Evolutionary conservation across 495 filamentous ascomycete genomes (phyloP).

Genomic region (Xeromyces bisporus): DNA sequence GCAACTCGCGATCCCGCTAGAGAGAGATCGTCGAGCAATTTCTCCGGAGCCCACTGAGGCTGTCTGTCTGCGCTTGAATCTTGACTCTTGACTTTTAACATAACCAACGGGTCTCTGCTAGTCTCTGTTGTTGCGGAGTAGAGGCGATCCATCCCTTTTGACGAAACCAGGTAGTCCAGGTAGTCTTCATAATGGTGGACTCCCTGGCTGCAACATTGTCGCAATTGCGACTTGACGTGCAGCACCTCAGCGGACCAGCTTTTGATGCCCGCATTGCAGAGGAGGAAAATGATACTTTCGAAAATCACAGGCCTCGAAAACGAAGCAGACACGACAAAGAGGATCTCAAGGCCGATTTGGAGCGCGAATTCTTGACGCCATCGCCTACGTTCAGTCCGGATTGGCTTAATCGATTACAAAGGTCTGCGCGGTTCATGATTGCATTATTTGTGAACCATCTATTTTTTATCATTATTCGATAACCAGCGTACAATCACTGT

Average conservation of each 20-base stretch:
- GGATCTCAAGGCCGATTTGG: constrained; percentile 49
- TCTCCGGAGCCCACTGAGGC: no score
- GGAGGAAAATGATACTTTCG: constrained; percentile 18
- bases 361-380: constrained; percentile 62
- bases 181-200: constrained; percentile 8
- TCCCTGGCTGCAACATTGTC: constrained; percentile 15
- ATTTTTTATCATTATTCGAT: not conserved
- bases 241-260: constrained; percentile 9
- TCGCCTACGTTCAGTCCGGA: constrained; percentile 55
- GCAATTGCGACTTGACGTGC: constrained; percentile 12
- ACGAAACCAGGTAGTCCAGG: no score
- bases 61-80: no score
- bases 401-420: constrained; percentile 81
- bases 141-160: no score
- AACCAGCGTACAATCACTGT: not conserved
- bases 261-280: constrained; percentile 19
- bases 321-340: constrained; percentile 30
- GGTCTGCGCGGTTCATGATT: constrained; percentile 23
- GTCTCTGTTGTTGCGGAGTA: no score
- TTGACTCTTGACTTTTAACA: no score
- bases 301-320: constrained; percentile 34
- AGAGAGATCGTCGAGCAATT: no score
- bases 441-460: not conserved
- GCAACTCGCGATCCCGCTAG: no score
- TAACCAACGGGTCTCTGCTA: no score